Evolutionary conservation across 208 protist species (phyloP).

Genomic region (Crithidia bombi): DNA sequence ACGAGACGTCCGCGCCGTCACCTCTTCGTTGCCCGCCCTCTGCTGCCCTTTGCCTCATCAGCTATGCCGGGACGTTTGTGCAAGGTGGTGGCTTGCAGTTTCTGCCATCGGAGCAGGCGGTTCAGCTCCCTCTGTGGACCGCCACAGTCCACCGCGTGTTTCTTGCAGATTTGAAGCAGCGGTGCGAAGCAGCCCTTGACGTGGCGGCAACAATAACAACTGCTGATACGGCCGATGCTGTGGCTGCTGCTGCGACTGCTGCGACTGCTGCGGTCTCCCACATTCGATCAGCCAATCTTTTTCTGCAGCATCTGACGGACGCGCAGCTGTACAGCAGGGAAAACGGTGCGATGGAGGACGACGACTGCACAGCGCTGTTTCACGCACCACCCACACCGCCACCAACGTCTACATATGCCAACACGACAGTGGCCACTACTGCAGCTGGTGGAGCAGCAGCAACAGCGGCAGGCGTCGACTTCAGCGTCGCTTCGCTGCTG

Average conservation of each 20-base stretch:
- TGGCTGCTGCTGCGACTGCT: background rate
- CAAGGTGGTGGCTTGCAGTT: conserved; percentile 32
- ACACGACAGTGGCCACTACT: background rate
- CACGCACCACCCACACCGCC: conserved; percentile 5
- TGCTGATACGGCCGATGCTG: background rate
- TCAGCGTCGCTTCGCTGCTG: conserved; percentile 26
- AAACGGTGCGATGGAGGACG: conserved; percentile 10
- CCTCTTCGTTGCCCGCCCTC: conserved; percentile 4
- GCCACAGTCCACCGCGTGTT: conserved; percentile 7
- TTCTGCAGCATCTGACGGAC: conserved; percentile 12
- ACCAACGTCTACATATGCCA: background rate
- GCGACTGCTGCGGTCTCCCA: conserved; percentile 4
- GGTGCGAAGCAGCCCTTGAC: background rate
- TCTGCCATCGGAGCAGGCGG: conserved; percentile 22
- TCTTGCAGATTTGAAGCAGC: background rate
- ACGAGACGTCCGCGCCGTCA: background rate
- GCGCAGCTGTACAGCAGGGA: conserved; percentile 21
- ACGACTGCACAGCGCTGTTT: conserved; percentile 20
- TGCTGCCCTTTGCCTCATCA: conserved; percentile 26
- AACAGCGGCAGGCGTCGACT: conserved; percentile 7
- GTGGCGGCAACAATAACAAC: background rate
- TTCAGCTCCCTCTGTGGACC: conserved; percentile 17
- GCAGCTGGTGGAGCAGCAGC: background rate
- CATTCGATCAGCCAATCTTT: conserved; percentile 10
- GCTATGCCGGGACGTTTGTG: conserved; percentile 31